Percentiles rank a stretch among this genome's conserved stretches.
These are phyloP conservation scores for Microdochium trichocladiopsis DNA, from an alignment of 2,329 filamentous ascomycete genomes.

Conservation along the genomic window DNA sequence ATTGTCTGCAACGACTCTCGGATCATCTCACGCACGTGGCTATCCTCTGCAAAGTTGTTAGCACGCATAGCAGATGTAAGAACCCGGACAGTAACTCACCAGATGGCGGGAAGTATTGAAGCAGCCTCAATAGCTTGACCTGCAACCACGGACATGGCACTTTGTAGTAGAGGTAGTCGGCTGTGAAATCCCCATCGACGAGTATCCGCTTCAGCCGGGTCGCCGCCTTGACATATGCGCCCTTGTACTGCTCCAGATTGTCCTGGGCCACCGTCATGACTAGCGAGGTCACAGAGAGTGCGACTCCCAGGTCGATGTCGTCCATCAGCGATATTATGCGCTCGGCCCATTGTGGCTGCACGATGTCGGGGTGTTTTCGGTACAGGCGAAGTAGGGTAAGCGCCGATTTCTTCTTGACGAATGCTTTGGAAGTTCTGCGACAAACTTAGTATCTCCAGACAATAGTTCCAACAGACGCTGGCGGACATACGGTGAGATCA, in stretches of 20 bases:
- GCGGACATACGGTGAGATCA: conserved; percentile 80
- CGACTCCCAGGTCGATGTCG: conserved; percentile 87
- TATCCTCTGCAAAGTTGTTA: conserved; percentile 61
- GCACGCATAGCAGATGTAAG: background rate
- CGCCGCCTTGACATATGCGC: conserved; percentile 89
- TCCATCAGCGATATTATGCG: conserved; percentile 99
- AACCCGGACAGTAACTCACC: conserved; percentile 42
- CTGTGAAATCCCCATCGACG: conserved; percentile 80
- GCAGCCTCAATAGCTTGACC: conserved; percentile 81
- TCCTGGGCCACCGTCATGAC: conserved; percentile 94
- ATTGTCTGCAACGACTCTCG: conserved; percentile 88
- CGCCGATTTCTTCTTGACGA: conserved; percentile 98
- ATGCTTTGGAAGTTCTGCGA: conserved; percentile 69
- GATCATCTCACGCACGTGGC: conserved; percentile 84
- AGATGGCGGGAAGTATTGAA: conserved; percentile 95
- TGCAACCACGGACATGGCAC: conserved; percentile 99
- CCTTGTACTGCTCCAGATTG: conserved; percentile 87
- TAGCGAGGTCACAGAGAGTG: conserved; percentile 88
- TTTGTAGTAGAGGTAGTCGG: conserved; percentile 97
- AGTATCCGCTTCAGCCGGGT: conserved; percentile 83
- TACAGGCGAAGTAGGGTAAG: conserved; percentile 88
- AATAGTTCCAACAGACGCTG: background rate
- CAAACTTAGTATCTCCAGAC: background rate
- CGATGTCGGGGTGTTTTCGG: conserved; percentile 87
- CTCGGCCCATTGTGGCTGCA: conserved; percentile 95